phyloP scores from a whole-genome alignment of 2,329 filamentous ascomycete genomes.

The Aspergillus sp. region DNA sequence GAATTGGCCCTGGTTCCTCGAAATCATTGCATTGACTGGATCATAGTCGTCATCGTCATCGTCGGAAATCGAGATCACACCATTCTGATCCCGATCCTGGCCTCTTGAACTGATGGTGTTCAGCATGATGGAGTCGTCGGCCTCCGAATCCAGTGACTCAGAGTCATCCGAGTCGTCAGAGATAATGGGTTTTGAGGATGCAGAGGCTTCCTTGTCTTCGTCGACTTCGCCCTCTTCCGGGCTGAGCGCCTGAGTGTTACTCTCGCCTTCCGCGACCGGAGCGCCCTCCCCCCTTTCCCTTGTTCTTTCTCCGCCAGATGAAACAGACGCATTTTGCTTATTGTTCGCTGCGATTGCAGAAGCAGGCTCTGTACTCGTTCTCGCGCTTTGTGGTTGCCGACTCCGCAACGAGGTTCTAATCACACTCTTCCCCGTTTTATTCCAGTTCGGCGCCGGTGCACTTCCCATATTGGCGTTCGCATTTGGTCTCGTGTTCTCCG shows the following conservation, averaged over 20 bases:
- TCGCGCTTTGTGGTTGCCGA: constrained; percentile 26
- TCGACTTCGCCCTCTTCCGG: constrained; percentile 38
- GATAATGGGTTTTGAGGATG: constrained; percentile 17
- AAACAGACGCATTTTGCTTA: constrained; percentile 34
- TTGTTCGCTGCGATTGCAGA: constrained; percentile 19
- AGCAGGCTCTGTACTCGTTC: constrained; percentile 5
- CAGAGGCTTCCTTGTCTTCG: constrained; percentile 21
- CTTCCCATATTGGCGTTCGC: constrained; percentile 20
- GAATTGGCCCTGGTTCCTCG: constrained; percentile 8
- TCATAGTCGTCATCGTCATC: neutral
- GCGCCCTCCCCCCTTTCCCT: constrained; percentile 10
- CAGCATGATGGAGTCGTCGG: constrained; percentile 48
- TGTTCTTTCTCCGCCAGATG: constrained; percentile 14
- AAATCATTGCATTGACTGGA: neutral
- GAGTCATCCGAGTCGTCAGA: constrained; percentile 39
- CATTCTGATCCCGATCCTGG: constrained; percentile 19
- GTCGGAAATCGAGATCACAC: constrained; percentile 4
- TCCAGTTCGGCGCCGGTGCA: constrained; percentile 48
- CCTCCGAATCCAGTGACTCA: constrained; percentile 39
- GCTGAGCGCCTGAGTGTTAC: constrained; percentile 19
- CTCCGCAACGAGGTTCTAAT: constrained; percentile 49
- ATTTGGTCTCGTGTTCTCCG: neutral
- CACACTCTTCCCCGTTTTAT: constrained; percentile 46
- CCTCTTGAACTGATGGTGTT: constrained; percentile 39
- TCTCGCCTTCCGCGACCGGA: constrained; percentile 14